phyloP scores from a whole-genome alignment of 129 eudicot genomes.

The Saposhnikovia divaricata region DNA sequence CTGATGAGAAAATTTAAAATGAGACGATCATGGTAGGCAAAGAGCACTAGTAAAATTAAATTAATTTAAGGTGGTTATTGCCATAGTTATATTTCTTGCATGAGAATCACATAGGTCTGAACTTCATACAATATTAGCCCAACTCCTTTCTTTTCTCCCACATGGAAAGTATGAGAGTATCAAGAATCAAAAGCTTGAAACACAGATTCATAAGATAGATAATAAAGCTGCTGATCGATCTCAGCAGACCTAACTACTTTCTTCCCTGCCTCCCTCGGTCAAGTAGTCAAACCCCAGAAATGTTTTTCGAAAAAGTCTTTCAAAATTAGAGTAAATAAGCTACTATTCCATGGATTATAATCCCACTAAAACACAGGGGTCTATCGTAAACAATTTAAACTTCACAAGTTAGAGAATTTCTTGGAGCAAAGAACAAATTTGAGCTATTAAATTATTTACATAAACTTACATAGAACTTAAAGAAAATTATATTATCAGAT shows the following conservation, averaged over 20 bases:
- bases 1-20: conserved; percentile 29
- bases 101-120: background rate
- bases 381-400: background rate
- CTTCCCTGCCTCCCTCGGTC: background rate
- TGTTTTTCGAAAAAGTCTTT: background rate
- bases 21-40: background rate
- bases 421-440: background rate
- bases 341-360: background rate
- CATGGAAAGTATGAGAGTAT: background rate
- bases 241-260: background rate
- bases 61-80: background rate
- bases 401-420: background rate
- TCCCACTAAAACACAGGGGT: background rate
- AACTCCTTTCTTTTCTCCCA: background rate
- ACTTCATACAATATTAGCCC: background rate
- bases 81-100: background rate
- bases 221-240: background rate
- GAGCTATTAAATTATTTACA: background rate
- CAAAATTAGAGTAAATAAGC: background rate
- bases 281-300: background rate
- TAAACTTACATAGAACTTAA: background rate
- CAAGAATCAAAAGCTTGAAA: background rate
- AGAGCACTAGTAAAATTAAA: too few relatives aligned
- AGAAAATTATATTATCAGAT: background rate
- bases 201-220: background rate